Conservation (phyloP, 1,139 yeast genomes). For the Yamadazyma songkhlaensis region DNA sequence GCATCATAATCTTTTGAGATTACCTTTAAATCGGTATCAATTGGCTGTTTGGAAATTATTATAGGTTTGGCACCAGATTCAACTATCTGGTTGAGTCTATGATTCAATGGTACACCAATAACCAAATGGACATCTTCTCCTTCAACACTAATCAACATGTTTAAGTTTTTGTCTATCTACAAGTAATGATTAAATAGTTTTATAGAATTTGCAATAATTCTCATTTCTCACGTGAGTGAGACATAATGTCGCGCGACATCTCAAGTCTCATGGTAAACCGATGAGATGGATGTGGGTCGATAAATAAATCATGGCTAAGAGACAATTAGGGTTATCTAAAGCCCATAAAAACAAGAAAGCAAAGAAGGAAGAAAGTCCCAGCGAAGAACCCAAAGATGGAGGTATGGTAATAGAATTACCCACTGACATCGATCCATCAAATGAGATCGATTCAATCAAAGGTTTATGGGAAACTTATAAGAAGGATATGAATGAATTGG, state of each 20-base stretch:
- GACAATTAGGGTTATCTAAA: conserved; percentile 82
- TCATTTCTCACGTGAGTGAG: neutral
- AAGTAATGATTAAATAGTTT: conserved; percentile 1
- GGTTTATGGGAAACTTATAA: conserved; percentile 68
- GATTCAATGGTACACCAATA: conserved; percentile 53
- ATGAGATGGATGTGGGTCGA: neutral
- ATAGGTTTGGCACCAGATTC: conserved; percentile 60
- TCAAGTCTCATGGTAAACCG: too few species aligned
- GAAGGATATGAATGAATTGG: conserved; percentile 54
- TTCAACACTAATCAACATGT: conserved; percentile 7
- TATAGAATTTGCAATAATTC: neutral
- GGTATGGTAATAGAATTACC: conserved; percentile 52
- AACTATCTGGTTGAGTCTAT: conserved; percentile 48
- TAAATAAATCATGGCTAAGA: conserved; percentile 51
- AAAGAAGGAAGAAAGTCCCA: conserved; percentile 23
- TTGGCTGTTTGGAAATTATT: conserved; percentile 30
- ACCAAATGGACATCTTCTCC: conserved; percentile 54
- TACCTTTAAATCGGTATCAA: conserved; percentile 9
- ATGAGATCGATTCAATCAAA: conserved; percentile 69
- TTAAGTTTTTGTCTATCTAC: neutral
- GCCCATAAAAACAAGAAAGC: conserved; percentile 55
- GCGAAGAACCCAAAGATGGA: conserved; percentile 13
- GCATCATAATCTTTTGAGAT: conserved; percentile 20
- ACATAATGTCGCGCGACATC: neutral
- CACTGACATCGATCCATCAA: conserved; percentile 70